These are phyloP conservation scores for Berkeleyomyces rouxiae DNA, from an alignment of 2,329 filamentous ascomycete species.

Conservation along the genomic window DNA sequence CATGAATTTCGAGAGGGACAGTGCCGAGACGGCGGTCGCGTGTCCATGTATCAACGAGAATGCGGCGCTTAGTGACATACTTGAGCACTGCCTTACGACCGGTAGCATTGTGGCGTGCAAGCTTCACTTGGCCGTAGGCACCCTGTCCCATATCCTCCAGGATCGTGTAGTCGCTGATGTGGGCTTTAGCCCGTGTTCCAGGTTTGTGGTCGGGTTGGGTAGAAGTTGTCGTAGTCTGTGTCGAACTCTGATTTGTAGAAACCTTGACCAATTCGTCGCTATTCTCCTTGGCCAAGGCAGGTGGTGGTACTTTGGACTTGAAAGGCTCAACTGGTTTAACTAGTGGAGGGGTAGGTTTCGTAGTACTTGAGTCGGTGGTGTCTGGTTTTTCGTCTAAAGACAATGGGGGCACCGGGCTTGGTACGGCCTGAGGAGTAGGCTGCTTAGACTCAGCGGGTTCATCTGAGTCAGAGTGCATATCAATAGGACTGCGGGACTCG, in stretches of 20 bases:
- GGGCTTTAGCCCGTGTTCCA: conserved; percentile 20
- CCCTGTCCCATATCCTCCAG: conserved; percentile 97
- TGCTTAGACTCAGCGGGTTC: conserved; percentile 19
- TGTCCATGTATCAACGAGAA: conserved; percentile 96
- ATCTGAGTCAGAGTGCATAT: conserved; percentile 13
- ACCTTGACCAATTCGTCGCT: background rate
- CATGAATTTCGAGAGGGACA: conserved; percentile 91
- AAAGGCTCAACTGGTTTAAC: background rate
- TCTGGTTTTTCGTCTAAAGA: conserved; percentile 6
- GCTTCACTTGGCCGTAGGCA: conserved; percentile 92
- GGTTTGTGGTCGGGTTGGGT: conserved; percentile 44
- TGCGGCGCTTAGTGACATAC: conserved; percentile 91
- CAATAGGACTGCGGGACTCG: conserved; percentile 10
- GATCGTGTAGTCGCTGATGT: conserved; percentile 78
- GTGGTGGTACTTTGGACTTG: background rate
- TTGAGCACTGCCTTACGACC: conserved; percentile 85
- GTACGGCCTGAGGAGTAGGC: conserved; percentile 17
- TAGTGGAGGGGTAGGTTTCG: background rate
- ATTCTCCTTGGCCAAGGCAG: background rate
- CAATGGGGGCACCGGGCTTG: conserved; percentile 1
- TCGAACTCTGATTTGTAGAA: background rate
- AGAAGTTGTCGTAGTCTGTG: background rate
- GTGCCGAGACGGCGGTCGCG: conserved; percentile 83
- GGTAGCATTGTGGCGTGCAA: conserved; percentile 69
- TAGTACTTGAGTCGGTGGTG: background rate